phyloP scores from a whole-genome alignment of 768 basidiomycete species.

The Pleurotus tuber-regium region DNA sequence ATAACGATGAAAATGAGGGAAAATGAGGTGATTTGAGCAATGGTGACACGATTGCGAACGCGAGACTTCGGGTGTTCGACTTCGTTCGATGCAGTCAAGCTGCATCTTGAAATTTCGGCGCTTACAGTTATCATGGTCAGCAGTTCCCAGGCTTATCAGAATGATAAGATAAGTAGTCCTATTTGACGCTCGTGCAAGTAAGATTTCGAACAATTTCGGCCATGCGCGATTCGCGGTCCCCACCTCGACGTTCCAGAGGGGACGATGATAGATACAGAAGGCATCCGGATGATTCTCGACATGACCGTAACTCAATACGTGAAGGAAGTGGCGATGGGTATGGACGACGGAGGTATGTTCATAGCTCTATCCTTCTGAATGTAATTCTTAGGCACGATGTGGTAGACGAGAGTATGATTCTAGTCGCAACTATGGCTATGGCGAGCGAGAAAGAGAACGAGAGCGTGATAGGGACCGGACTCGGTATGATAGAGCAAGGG shows the following conservation, averaged over 20 bases:
- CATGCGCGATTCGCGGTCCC: constrained; percentile 3
- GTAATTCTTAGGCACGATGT: neutral
- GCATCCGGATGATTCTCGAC: constrained; percentile 10
- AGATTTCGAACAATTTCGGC: too few relatives aligned
- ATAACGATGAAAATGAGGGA: too few relatives aligned
- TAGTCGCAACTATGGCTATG: constrained; percentile 8
- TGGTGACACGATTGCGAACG: too few relatives aligned
- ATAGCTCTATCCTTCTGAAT: neutral
- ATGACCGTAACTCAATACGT: neutral
- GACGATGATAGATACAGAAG: neutral
- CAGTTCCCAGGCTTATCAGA: too few relatives aligned
- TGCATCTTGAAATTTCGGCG: too few relatives aligned
- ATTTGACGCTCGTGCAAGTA: too few relatives aligned
- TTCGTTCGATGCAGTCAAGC: too few relatives aligned
- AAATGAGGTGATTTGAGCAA: too few relatives aligned
- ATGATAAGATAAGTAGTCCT: too few relatives aligned
- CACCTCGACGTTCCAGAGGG: constrained; percentile 3
- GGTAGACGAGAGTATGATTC: neutral
- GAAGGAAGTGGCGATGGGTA: neutral
- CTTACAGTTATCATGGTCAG: too few relatives aligned
- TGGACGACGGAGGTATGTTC: constrained; percentile 4
- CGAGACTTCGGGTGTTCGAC: too few relatives aligned
- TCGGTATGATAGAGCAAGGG: constrained; percentile 16
- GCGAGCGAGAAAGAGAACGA: constrained; percentile 15
- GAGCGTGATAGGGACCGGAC: constrained; percentile 15